Percentiles rank a stretch among this genome's conserved stretches.
Conservation (phyloP, 2,329 filamentous ascomycete species). For the Clarireedia hainanense region DNA sequence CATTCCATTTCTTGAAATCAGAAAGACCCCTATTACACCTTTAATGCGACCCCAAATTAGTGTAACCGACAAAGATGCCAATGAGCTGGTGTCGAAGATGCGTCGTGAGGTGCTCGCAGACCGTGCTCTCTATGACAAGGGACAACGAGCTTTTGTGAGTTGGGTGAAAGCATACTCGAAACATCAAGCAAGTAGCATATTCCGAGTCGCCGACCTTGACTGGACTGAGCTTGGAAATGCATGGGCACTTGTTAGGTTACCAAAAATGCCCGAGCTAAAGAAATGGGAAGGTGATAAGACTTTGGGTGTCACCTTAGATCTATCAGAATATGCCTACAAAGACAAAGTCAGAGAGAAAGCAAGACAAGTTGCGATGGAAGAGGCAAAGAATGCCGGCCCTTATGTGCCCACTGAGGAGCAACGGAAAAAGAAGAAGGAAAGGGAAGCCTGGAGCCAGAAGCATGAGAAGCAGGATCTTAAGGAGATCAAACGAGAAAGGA, state of each 20-base stretch:
- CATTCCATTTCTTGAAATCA: constrained; percentile 74
- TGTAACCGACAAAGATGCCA: constrained; percentile 55
- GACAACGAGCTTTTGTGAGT: constrained; percentile 83
- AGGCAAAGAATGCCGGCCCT: constrained; percentile 37
- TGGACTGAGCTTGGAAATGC: constrained; percentile 75
- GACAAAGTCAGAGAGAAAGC: constrained; percentile 64
- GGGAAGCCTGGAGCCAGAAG: constrained; percentile 68
- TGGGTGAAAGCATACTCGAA: constrained; percentile 90
- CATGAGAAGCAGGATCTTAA: constrained; percentile 57
- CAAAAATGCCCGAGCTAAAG: constrained; percentile 87
- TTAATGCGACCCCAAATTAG: constrained; percentile 49
- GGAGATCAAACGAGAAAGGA: constrained; percentile 55
- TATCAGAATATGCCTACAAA: constrained; percentile 61
- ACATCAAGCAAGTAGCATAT: constrained; percentile 86
- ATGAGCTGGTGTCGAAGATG: constrained; percentile 49
- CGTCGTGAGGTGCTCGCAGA: constrained; percentile 47
- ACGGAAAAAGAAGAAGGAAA: constrained; percentile 50
- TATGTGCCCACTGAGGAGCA: constrained; percentile 34
- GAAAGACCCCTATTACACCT: constrained; percentile 72
- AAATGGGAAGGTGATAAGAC: constrained; percentile 62
- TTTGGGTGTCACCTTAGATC: constrained; percentile 56
- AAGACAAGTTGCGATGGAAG: constrained; percentile 47
- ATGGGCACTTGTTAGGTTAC: constrained; percentile 81
- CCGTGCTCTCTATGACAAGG: constrained; percentile 65
- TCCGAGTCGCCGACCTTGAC: constrained; percentile 71